Evolutionary conservation across 441 rosid genomes (phyloP).

Genomic region (Corymbia citriodora): DNA sequence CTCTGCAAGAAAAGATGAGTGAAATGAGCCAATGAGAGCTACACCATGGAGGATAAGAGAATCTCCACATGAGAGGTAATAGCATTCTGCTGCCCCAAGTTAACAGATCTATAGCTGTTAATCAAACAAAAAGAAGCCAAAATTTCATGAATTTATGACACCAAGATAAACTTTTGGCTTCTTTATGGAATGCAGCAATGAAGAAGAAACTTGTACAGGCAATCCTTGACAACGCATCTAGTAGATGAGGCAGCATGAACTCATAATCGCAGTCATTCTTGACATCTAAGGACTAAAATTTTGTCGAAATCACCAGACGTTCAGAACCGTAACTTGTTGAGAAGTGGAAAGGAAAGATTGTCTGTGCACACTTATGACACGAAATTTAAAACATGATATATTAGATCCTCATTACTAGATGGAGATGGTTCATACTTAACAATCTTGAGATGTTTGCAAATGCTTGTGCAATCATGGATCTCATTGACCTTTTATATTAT

Average conservation of each 20-base stretch:
- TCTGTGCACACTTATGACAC: not conserved
- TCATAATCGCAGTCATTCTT: not conserved
- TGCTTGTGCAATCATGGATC: not conserved
- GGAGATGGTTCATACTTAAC: not conserved
- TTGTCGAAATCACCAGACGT: not conserved
- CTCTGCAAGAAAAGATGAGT: slow-evolving; percentile 37
- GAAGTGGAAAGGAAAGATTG: not conserved
- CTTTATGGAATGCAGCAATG: not conserved
- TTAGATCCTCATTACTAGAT: not conserved
- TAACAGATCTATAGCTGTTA: not conserved
- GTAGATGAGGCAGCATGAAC: not conserved
- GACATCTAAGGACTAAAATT: not conserved
- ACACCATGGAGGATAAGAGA: not conserved
- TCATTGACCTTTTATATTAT: not conserved
- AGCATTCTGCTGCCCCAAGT: not conserved
- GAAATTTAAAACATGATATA: not conserved
- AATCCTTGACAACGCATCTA: not conserved
- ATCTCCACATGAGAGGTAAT: not conserved
- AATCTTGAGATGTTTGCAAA: not conserved
- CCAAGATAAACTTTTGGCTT: not conserved
- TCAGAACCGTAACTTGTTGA: not conserved
- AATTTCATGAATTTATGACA: not conserved
- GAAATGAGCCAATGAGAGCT: not conserved
- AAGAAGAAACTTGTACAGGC: not conserved
- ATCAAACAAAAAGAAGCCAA: not conserved